Percentiles rank a stretch among this genome's conserved stretches.
Conservation (phyloP, 495 filamentous ascomycete genomes). For the Hyaloscypha variabilis region DNA sequence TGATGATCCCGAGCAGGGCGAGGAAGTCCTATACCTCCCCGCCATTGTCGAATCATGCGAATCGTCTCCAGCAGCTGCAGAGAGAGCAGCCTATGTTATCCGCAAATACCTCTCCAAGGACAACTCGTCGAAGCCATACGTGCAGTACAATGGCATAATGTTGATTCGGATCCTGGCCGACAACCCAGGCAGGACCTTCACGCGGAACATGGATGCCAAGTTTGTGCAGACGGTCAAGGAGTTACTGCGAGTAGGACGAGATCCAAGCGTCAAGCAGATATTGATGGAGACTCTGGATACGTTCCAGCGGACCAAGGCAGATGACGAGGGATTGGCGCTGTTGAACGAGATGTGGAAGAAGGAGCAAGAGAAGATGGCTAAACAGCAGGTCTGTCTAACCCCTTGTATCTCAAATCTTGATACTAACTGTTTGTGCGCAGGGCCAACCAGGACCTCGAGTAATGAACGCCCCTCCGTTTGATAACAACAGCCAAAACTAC, state of each 20-base stretch:
- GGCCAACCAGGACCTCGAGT: constrained; percentile 18
- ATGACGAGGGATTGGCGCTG: constrained; percentile 69
- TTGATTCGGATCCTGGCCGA: constrained; percentile 88
- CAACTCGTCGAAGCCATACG: constrained; percentile 60
- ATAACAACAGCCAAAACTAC: constrained; percentile 30
- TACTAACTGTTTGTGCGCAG: constrained; percentile 17
- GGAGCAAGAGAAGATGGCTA: constrained; percentile 69
- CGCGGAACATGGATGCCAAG: constrained; percentile 79
- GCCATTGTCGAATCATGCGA: constrained; percentile 94
- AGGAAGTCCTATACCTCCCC: constrained; percentile 92
- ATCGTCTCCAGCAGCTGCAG: constrained; percentile 82
- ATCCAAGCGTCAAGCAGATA: constrained; percentile 79
- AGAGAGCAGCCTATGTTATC: constrained; percentile 73
- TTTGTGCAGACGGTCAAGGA: constrained; percentile 78
- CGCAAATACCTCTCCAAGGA: constrained; percentile 80
- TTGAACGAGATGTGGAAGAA: constrained; percentile 87
- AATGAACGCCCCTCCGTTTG: constrained; percentile 26
- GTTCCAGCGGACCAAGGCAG: constrained; percentile 66
- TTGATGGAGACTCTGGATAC: constrained; percentile 80
- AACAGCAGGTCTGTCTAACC: constrained; percentile 27
- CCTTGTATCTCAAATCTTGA: no score
- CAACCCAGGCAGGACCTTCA: constrained; percentile 90
- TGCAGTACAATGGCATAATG: constrained; percentile 97
- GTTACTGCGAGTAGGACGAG: constrained; percentile 69
- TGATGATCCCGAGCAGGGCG: constrained; percentile 53